Conservation (phyloP, 768 basidiomycete species). For the Lactarius sp. region DNA sequence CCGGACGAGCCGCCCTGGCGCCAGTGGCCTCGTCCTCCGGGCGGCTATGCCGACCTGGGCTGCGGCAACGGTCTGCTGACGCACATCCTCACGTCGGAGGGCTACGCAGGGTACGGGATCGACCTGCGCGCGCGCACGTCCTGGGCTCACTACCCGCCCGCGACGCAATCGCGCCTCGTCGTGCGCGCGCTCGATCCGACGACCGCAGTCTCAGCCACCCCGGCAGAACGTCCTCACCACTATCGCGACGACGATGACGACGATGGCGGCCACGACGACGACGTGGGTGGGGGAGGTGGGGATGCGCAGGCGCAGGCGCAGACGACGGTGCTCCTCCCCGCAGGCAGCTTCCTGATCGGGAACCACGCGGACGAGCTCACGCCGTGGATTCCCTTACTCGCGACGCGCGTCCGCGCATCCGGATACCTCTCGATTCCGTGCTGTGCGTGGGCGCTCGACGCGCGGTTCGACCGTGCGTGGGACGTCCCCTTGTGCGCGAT, state of each 20-base stretch:
- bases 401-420: constrained; percentile 53
- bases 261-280: too few relatives aligned
- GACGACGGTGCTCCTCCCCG: constrained; percentile 33
- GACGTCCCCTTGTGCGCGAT: constrained; percentile 28
- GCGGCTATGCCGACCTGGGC: constrained; percentile 89
- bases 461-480: constrained; percentile 51
- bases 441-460: constrained; percentile 81
- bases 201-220: neutral
- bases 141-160: constrained; percentile 70
- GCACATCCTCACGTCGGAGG: constrained; percentile 79
- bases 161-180: constrained; percentile 56
- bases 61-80: constrained; percentile 92
- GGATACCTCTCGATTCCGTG: constrained; percentile 87
- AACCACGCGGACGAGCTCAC: constrained; percentile 97
- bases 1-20: constrained; percentile 48
- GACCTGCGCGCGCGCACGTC: constrained; percentile 83
- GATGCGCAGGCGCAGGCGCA: neutral
- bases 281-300: too few relatives aligned
- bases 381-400: constrained; percentile 86
- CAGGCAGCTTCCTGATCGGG: constrained; percentile 74
- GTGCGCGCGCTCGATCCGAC: constrained; percentile 71
- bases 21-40: constrained; percentile 70
- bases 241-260: neutral
- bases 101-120: constrained; percentile 78
- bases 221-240: neutral